These are phyloP conservation scores for Didymella keratinophila DNA, from an alignment of 2,329 filamentous ascomycete genomes.

Conservation along the genomic window DNA sequence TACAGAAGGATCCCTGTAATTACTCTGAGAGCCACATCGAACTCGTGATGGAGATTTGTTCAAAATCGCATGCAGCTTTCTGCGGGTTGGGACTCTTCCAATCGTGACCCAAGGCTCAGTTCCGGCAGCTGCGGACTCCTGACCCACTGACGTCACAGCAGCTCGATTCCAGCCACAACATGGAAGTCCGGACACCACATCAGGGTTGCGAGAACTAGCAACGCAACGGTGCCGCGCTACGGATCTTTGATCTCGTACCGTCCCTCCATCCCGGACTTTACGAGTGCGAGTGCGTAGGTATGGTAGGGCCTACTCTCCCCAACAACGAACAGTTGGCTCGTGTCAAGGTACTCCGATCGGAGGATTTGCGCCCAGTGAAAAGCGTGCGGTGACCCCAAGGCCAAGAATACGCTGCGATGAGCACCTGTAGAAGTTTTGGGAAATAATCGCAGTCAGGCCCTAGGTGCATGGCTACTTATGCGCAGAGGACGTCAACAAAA, in stretches of 20 bases:
- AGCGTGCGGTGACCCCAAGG: neutral
- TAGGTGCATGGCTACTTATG: no score
- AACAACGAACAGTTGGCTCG: neutral
- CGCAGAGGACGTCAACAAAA: no score
- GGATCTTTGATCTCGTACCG: neutral
- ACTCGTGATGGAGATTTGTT: neutral
- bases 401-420: neutral
- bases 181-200: neutral
- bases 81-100: neutral
- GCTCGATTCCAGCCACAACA: neutral
- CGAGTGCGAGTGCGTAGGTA: neutral
- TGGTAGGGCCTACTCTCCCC: neutral
- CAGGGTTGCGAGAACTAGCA: neutral
- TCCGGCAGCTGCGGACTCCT: neutral
- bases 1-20: neutral
- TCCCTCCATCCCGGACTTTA: neutral
- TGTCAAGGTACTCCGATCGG: neutral
- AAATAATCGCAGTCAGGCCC: neutral
- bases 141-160: constrained; percentile 4
- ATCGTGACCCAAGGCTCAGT: neutral
- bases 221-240: neutral
- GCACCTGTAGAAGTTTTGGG: no score
- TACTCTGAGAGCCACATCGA: neutral
- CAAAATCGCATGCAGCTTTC: neutral
- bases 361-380: neutral